Evolutionary conservation across 2,329 filamentous ascomycete species (phyloP).

Genomic region (Trichoderma sp.): DNA sequence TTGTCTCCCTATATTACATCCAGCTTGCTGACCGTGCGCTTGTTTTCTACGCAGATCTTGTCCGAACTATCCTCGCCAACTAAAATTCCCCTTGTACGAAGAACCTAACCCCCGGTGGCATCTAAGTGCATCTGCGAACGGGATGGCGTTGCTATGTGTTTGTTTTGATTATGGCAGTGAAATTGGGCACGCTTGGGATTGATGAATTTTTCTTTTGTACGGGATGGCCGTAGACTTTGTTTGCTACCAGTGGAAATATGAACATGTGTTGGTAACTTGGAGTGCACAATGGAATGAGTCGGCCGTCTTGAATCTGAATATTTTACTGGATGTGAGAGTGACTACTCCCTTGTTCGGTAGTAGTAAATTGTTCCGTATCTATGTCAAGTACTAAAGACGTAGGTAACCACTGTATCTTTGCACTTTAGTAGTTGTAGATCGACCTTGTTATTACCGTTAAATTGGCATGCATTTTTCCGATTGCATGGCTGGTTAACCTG

Average conservation of each 20-base stretch:
- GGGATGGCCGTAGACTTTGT: constrained; percentile 5
- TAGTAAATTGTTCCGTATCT: neutral
- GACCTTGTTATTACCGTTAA: neutral
- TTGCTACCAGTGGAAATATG: constrained; percentile 14
- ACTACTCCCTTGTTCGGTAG: neutral
- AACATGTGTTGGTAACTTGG: constrained; percentile 8
- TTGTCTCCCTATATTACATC: neutral
- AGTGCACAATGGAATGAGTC: neutral
- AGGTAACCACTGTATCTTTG: neutral
- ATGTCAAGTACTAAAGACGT: neutral
- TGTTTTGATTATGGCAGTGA: constrained; percentile 20
- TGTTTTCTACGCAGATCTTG: constrained; percentile 59
- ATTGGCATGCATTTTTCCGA: neutral
- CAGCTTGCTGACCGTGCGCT: constrained; percentile 10
- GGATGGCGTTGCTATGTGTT: constrained; percentile 34
- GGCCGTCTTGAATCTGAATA: neutral
- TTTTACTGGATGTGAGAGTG: neutral
- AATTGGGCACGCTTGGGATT: constrained; percentile 18
- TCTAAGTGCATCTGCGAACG: constrained; percentile 35
- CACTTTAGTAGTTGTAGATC: neutral
- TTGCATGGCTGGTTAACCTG: neutral
- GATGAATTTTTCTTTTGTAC: constrained; percentile 15
- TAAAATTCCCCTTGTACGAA: constrained; percentile 39
- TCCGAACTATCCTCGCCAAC: constrained; percentile 84
- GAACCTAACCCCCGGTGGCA: constrained; percentile 9